These are phyloP conservation scores for Eucalyptus curtisii DNA, from an alignment of 345 rosid genomes.

Conservation along the genomic window DNA sequence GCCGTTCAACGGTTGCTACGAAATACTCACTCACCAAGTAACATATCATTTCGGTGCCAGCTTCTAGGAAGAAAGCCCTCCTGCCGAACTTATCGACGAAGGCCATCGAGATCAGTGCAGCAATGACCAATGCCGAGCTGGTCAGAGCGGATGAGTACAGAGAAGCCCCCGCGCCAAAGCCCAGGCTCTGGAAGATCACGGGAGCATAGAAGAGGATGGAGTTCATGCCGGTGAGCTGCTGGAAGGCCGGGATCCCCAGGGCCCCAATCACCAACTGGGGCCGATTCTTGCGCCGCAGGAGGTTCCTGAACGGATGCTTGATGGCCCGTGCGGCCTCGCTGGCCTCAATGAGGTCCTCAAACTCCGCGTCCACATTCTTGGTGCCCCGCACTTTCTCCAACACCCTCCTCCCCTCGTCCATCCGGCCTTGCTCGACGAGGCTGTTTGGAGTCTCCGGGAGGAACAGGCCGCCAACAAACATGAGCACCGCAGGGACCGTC, in stretches of 20 bases:
- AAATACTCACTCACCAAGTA: conserved; percentile 38
- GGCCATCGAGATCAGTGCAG: conserved; percentile 51
- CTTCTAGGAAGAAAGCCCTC: conserved; percentile 70
- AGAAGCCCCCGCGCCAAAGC: conserved; percentile 61
- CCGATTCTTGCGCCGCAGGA: conserved; percentile 39
- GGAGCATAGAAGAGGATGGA: conserved; percentile 85
- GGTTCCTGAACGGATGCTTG: conserved; percentile 67
- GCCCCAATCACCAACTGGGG: conserved; percentile 73
- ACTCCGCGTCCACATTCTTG: conserved; percentile 52
- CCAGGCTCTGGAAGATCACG: conserved; percentile 74
- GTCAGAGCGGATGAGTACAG: conserved; percentile 54
- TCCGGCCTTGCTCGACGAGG: conserved; percentile 67
- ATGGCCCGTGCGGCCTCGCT: conserved; percentile 55
- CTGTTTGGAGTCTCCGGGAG: conserved; percentile 81
- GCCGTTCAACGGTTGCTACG: neutral
- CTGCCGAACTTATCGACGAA: conserved; percentile 67
- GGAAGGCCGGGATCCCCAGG: conserved; percentile 67
- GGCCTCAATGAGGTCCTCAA: conserved; percentile 65
- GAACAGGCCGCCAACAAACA: conserved; percentile 57
- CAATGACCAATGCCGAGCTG: conserved; percentile 43
- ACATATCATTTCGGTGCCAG: conserved; percentile 58
- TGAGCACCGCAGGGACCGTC: conserved; percentile 43
- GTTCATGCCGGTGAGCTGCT: conserved; percentile 79
- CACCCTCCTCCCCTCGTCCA: conserved; percentile 48
- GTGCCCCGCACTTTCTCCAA: conserved; percentile 67